Conservation (phyloP, 345 rosid genomes). For the Salix arbutifolia region DNA sequence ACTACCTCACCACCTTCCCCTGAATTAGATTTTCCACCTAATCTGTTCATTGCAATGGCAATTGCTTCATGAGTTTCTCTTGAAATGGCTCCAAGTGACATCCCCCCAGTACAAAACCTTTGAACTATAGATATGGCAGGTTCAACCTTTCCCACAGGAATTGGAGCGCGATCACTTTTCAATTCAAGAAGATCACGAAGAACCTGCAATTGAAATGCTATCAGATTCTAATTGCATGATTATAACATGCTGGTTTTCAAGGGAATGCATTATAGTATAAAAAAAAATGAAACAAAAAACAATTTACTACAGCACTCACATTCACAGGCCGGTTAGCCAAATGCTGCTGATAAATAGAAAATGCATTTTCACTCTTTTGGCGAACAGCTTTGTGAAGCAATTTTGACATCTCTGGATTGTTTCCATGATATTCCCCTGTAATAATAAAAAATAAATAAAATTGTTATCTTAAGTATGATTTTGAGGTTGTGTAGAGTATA, state of each 20-base stretch:
- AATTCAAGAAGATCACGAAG: conserved; percentile 96
- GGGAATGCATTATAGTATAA: background rate
- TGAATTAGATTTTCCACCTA: conserved; percentile 95
- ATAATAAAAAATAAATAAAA: background rate
- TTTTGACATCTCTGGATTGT: conserved; percentile 98
- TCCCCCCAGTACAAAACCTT: conserved; percentile 97
- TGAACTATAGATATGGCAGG: conserved; percentile 79
- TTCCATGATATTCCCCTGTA: conserved; percentile 94
- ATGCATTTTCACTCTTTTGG: conserved; percentile 89
- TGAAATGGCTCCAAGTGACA: conserved; percentile 99
- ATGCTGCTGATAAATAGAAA: conserved; percentile 91
- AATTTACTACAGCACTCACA: conserved; percentile 41
- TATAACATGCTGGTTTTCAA: background rate
- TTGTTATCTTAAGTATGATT: background rate
- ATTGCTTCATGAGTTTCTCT: conserved; percentile 99
- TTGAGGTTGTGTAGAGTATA: background rate
- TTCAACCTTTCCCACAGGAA: conserved; percentile 91
- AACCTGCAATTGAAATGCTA: conserved; percentile 47
- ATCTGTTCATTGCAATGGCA: conserved; percentile 96
- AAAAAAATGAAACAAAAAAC: conserved; percentile 1
- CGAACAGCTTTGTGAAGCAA: conserved; percentile 98
- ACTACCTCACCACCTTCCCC: conserved; percentile 99
- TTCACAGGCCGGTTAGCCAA: conserved; percentile 91
- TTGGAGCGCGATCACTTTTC: conserved; percentile 85
- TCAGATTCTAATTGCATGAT: conserved; percentile 10